Percentiles rank a stretch among this genome's conserved stretches.
Conservation (phyloP, 139 green algal species). For the Volvox reticuliferus region DNA sequence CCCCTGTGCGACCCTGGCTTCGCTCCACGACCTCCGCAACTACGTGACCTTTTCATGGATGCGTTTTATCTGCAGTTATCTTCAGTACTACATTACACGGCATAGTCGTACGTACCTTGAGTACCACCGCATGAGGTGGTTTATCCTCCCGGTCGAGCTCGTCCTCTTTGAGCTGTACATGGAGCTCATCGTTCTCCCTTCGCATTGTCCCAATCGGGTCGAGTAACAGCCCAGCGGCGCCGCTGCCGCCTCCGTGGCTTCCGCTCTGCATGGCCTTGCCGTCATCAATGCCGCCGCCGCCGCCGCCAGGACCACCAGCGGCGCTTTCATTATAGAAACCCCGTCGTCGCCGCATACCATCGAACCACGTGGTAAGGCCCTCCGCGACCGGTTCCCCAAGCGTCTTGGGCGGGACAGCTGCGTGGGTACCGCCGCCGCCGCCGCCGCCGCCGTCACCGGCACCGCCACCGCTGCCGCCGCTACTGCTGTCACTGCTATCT, state of each 20-base stretch:
- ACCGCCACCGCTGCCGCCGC: not conserved
- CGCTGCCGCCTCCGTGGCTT: not conserved
- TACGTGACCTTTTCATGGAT: too few relatives aligned
- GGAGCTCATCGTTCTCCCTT: not conserved
- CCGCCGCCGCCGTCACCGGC: not conserved
- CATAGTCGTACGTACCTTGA: conserved; percentile 5
- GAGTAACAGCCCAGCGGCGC: not conserved
- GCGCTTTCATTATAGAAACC: not conserved
- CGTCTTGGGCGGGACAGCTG: not conserved
- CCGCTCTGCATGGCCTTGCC: not conserved
- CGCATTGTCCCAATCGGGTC: not conserved
- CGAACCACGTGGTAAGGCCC: not conserved
- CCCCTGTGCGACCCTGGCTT: too few relatives aligned
- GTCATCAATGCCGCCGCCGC: not conserved
- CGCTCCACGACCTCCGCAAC: too few relatives aligned
- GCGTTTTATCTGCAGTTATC: too few relatives aligned
- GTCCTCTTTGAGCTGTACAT: conserved; percentile 18
- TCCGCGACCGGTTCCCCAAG: not conserved
- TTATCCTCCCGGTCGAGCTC: conserved; percentile 16
- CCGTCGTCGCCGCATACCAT: not conserved
- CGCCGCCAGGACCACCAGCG: not conserved
- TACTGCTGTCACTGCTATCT: not conserved
- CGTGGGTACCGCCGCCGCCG: not conserved
- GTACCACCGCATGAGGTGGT: conserved; percentile 21
- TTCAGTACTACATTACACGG: too few relatives aligned